A percentile compares a stretch with the other conserved stretches of the same genome.
These are phyloP conservation scores for Fraxinus sp. DNA, from an alignment of 305 asterid genomes.

Conservation along the genomic window DNA sequence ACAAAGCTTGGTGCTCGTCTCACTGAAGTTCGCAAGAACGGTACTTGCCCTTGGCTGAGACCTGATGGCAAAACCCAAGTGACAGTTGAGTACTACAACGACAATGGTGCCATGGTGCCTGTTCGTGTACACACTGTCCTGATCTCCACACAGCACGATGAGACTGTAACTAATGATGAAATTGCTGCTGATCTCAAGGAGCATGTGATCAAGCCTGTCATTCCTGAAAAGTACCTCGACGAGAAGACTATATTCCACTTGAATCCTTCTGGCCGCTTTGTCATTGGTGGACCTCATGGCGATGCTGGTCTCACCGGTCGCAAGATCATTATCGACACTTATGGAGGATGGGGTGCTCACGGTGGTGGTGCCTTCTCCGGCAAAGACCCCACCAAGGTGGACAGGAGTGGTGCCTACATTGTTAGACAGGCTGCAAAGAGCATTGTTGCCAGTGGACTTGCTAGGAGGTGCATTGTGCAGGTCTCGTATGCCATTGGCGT, in stretches of 20 bases:
- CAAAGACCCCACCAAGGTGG: constrained; percentile 63
- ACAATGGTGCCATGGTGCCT: constrained; percentile 58
- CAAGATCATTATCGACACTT: constrained; percentile 62
- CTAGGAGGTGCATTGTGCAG: constrained; percentile 62
- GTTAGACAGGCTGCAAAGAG: constrained; percentile 72
- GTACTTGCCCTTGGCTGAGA: constrained; percentile 54
- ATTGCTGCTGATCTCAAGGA: constrained; percentile 54
- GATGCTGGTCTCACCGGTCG: constrained; percentile 74
- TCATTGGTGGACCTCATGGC: constrained; percentile 67
- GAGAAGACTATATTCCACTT: constrained; percentile 57
- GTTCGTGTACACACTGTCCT: constrained; percentile 53
- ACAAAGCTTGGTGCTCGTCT: constrained; percentile 54
- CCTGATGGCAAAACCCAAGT: constrained; percentile 67
- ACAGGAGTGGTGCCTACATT: constrained; percentile 58
- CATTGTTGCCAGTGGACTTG: constrained; percentile 58
- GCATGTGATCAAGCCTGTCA: constrained; percentile 52
- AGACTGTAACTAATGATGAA: constrained; percentile 54
- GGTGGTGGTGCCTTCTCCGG: constrained; percentile 70
- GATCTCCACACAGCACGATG: constrained; percentile 62
- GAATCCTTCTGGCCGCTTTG: constrained; percentile 62
- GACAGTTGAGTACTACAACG: constrained; percentile 52
- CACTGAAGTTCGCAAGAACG: constrained; percentile 51
- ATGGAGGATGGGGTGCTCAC: constrained; percentile 64
- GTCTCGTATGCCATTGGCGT: constrained; percentile 68
- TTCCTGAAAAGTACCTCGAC: constrained; percentile 47